Base-by-base conservation (phyloP, 2,329 filamentous ascomycete genomes). In the Aspergillus candidus region DNA sequence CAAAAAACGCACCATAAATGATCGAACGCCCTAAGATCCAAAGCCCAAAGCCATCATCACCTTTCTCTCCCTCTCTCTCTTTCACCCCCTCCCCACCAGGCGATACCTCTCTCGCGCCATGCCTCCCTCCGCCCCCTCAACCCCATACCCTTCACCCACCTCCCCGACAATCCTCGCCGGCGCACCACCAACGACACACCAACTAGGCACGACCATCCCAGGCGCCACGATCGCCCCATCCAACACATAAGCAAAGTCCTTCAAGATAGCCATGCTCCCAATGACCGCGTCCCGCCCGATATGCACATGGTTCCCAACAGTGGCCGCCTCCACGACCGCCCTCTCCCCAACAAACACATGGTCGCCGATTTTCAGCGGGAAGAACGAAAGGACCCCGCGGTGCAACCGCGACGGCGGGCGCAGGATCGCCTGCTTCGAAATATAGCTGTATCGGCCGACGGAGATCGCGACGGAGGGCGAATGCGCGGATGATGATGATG, bases 181-280 rank as follows among this genome's bases (percentile, higher is more conserved):
- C 60, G 79, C 74, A 0, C 89, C 89, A 0, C 84, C 91, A n/a
- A 98, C 89, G 43, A 97, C 80, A 43, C 84, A 90, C 63, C 93
- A 94, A 61, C 88, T 90, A 1, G 91, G 89, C 43, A 97, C 85
- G 17, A 97, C 88, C 83, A 94, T 94, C 48, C 88, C 85, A 0
- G 85, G 75, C 2, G 93, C 86, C 5, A 98, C 79, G 4, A 96
- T 83, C 0, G 87, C 81, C 27, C 85, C 85, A 48, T 95, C 88
- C 53, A 97, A 70, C 33, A 98, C 81, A 64, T 85, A 84, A 38
- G 94, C 88, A 60, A 88, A 94, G 65, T 97, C 93, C 67, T 95
- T 96, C 61, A 97, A 80, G 48, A 96, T 91, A 39, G 84, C 86
- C 66, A 96, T 90, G 54, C 89, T 85, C 44, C 88, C 86, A 39